Percentiles rank a stretch among this genome's conserved stretches.
Evolutionary conservation across 345 rosid species (phyloP).

Genomic region (Turritis glabra): DNA sequence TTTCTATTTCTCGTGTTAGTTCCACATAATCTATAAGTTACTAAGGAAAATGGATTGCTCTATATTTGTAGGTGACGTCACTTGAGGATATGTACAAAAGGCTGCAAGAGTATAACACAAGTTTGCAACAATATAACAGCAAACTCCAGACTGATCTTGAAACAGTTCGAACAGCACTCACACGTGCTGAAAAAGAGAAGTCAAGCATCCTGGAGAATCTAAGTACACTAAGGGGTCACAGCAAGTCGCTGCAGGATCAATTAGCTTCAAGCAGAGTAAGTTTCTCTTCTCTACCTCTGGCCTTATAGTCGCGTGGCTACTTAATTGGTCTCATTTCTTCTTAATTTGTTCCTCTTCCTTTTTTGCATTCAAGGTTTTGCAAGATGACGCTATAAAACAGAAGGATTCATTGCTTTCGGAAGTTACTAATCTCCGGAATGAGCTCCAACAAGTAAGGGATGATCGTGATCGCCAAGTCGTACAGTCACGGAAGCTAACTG

Average conservation of each 20-base stretch:
- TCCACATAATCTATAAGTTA: background rate
- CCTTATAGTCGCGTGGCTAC: background rate
- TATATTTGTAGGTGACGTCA: slow-evolving; percentile 52
- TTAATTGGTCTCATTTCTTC: background rate
- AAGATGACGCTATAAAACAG: slow-evolving; percentile 68
- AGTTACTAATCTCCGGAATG: slow-evolving; percentile 67
- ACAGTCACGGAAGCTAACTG: slow-evolving; percentile 55
- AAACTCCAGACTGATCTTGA: slow-evolving; percentile 75
- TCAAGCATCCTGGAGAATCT: slow-evolving; percentile 74
- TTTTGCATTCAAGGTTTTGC: slow-evolving; percentile 51
- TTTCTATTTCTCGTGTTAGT: background rate
- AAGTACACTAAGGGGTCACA: slow-evolving; percentile 78
- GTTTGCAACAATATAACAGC: slow-evolving; percentile 82
- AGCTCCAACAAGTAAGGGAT: slow-evolving; percentile 77
- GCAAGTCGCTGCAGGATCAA: slow-evolving; percentile 79
- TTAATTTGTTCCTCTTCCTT: background rate
- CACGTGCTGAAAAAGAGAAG: slow-evolving; percentile 76
- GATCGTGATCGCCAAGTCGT: slow-evolving; percentile 74
- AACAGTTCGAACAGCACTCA: slow-evolving; percentile 52
- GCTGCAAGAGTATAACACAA: slow-evolving; percentile 77
- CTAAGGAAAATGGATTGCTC: background rate
- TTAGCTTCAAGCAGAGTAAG: slow-evolving; percentile 67
- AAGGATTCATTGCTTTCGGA: slow-evolving; percentile 66
- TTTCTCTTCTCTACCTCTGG: background rate
- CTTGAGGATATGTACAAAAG: slow-evolving; percentile 75